Evolutionary conservation across 2,329 filamentous ascomycete species (phyloP), one percentile per base, ranked within the genome.

Genomic region (Fulvia fulva): DNA sequence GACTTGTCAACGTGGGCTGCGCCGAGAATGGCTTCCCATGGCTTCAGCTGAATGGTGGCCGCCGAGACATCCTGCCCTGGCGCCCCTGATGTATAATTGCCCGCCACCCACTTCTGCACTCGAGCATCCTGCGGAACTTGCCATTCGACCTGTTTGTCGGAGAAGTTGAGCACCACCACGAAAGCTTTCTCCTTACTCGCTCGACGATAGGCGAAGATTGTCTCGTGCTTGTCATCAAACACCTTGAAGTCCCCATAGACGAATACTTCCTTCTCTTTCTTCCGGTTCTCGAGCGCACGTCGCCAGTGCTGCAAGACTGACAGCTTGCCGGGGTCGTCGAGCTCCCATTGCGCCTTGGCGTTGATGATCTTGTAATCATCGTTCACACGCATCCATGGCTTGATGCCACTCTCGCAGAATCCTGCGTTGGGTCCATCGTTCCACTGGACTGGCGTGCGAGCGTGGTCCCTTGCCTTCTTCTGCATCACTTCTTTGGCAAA

Each of bases 391-490:
- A 87, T 87, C 84, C 84, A 87, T 0, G 84, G 83, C 52, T 75
- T 74, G 0, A 76, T 77, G 0, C 73, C 75, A 0, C 74, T 63
- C 55, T 75, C 71, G 6, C 84, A 85, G 74, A 89, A 89, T 1
- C 87, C 87, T 0, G 83, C 84, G 62, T 86, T 78, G 0, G 74
- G 74, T n/a, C 49, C 61, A 0, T 70, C 76, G 56, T 79, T 79
- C 87, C 87, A 90, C 62, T 87, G 85, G 75, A 90, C 83, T 0
- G 87, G 87, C 3, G 84, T 80, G n/a, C 87, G 78, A 8, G 85
- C 80, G 67, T 90, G 59, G 30, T 66, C 64, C n/a, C 65, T 54
- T 32, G 61, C 61, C 49, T 64, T 65, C 45, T 54, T 60, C 45
- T 64, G 60, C 58, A 62, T 46, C 5, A 63, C 52, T 14, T 60